Evolutionary conservation across 305 asterid species (phyloP).

Genomic region (Fraxinus platypoda): DNA sequence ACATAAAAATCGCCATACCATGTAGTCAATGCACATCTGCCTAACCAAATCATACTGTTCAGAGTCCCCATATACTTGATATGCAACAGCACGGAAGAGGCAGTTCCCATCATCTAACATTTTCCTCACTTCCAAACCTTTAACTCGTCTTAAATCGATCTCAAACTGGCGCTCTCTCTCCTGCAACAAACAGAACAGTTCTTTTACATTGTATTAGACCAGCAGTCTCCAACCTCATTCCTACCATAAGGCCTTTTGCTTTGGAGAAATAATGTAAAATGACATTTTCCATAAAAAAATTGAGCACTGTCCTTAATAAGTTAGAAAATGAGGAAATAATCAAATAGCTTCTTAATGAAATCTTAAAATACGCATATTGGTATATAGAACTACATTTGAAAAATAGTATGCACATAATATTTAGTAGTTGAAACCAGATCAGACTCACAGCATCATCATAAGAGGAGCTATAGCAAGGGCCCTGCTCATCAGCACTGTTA

Average conservation of each 20-base stretch:
- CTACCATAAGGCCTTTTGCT: conserved; percentile 16
- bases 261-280: conserved; percentile 13
- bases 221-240: conserved; percentile 5
- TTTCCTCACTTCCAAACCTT: conserved; percentile 89
- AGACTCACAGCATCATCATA: conserved; percentile 85
- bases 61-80: conserved; percentile 98
- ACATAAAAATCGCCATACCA: conserved; percentile 51
- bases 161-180: conserved; percentile 92
- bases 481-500: conserved; percentile 96
- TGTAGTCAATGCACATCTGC: conserved; percentile 99
- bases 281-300: conserved; percentile 7
- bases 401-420: not conserved
- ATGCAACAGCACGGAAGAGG: conserved; percentile 98
- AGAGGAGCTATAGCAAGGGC: conserved; percentile 59
- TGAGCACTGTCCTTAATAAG: not conserved
- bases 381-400: not conserved
- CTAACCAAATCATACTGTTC: conserved; percentile 81
- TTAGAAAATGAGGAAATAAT: not conserved
- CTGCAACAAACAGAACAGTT: conserved; percentile 42
- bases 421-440: conserved; percentile 12
- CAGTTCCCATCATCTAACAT: conserved; percentile 98
- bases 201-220: conserved; percentile 9
- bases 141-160: conserved; percentile 76
- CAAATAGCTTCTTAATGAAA: conserved; percentile 8
- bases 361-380: not conserved